phyloP scores from a whole-genome alignment of 2,329 filamentous ascomycete genomes.

The Incumbomyces lentus region DNA sequence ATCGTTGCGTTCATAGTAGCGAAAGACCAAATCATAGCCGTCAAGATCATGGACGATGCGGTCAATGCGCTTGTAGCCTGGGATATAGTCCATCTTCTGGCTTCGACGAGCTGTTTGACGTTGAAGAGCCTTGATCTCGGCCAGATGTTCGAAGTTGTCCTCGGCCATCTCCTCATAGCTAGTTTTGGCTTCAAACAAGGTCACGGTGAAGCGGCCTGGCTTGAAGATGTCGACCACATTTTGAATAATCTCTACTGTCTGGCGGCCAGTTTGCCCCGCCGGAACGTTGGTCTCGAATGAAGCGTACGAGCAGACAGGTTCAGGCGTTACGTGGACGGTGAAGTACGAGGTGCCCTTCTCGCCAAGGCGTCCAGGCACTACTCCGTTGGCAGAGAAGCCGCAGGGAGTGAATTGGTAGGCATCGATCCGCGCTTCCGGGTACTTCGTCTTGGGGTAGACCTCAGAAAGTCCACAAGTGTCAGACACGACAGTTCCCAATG shows the following conservation, averaged over 20 bases:
- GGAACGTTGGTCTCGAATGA: constrained; percentile 98
- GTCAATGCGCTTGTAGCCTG: constrained; percentile 80
- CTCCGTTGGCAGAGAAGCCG: constrained; percentile 93
- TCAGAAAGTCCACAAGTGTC: constrained; percentile 80
- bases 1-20: constrained; percentile 87
- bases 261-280: constrained; percentile 72
- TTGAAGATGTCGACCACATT: constrained; percentile 94
- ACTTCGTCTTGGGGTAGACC: constrained; percentile 76
- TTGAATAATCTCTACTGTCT: constrained; percentile 82
- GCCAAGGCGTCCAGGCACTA: constrained; percentile 65
- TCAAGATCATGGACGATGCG: constrained; percentile 96
- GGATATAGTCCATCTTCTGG: constrained; percentile 61
- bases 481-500: constrained; percentile 83
- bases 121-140: constrained; percentile 33
- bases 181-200: constrained; percentile 82
- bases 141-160: constrained; percentile 26
- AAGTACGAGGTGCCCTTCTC: constrained; percentile 71
- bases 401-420: constrained; percentile 95
- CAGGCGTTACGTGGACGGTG: constrained; percentile 94
- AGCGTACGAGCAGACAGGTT: constrained; percentile 93
- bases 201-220: constrained; percentile 94
- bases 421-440: constrained; percentile 87
- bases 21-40: constrained; percentile 91
- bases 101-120: constrained; percentile 34
- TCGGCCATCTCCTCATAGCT: constrained; percentile 30